Evolutionary conservation across 352 stramenopile species (phyloP).

Genomic region (Plasmopara muralis): DNA sequence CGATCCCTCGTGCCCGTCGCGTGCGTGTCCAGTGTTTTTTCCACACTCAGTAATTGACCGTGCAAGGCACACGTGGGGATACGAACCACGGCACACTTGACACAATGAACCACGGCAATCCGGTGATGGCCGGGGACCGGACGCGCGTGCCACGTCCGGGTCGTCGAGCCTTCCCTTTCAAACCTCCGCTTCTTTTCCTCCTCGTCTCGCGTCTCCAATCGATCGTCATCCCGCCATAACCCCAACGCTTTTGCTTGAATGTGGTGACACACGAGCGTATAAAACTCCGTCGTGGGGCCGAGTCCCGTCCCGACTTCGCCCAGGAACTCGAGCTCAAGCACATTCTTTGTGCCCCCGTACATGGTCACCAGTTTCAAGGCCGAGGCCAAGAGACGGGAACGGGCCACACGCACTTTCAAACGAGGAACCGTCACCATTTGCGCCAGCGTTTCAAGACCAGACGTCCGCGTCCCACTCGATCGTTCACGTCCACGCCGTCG

Average conservation of each 20-base stretch:
- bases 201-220: slow-evolving; percentile 1
- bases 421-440: slow-evolving; percentile 71
- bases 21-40: slow-evolving; percentile 29
- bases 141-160: slow-evolving; percentile 19
- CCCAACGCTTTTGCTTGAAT: slow-evolving; percentile 52
- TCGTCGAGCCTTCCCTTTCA: slow-evolving; percentile 11
- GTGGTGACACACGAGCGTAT: slow-evolving; percentile 65
- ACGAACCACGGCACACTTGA: slow-evolving; percentile 37
- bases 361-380: slow-evolving; percentile 67
- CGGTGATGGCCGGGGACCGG: slow-evolving; percentile 65
- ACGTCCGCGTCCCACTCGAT: slow-evolving; percentile 25
- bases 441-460: slow-evolving; percentile 40
- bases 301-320: slow-evolving; percentile 70
- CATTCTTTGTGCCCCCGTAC: slow-evolving; percentile 66
- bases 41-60: slow-evolving; percentile 40
- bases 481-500: slow-evolving; percentile 35
- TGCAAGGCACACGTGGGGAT: slow-evolving; percentile 49
- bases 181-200: slow-evolving; percentile 14
- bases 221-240: slow-evolving; percentile 52
- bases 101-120: slow-evolving; percentile 57
- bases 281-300: slow-evolving; percentile 75
- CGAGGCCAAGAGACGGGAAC: slow-evolving; percentile 51
- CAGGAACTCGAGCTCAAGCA: slow-evolving; percentile 77
- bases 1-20: not conserved
- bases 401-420: slow-evolving; percentile 65